Evolutionary conservation across 2,329 filamentous ascomycete species (phyloP).

Genomic region (Colletotrichum melonis): DNA sequence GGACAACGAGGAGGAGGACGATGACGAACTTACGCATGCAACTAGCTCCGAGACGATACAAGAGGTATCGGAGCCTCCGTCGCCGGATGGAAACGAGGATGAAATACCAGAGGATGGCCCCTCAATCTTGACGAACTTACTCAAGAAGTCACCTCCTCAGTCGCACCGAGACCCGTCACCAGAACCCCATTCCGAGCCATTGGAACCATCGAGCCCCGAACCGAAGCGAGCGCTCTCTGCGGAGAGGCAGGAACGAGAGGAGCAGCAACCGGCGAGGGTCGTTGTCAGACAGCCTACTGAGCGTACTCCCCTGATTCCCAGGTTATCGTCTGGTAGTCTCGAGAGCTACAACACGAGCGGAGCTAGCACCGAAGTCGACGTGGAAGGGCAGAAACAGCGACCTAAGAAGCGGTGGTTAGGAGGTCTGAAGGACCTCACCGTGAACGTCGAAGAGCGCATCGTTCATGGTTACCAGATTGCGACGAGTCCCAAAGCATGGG

Average conservation of each 20-base stretch:
- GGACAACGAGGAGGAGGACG: conserved; percentile 42
- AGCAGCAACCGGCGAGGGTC: conserved; percentile 16
- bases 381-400: conserved; percentile 63
- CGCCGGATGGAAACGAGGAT: conserved; percentile 51
- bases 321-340: conserved; percentile 41
- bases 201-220: conserved; percentile 8
- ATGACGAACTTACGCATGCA: conserved; percentile 29
- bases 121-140: conserved; percentile 61
- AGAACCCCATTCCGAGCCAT: conserved; percentile 39
- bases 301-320: conserved; percentile 59
- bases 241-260: conserved; percentile 25
- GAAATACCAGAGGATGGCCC: conserved; percentile 46
- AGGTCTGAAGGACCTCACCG: conserved; percentile 44
- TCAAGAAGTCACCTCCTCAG: conserved; percentile 61
- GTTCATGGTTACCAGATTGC: conserved; percentile 41
- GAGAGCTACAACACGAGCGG: conserved; percentile 40
- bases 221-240: conserved; percentile 19
- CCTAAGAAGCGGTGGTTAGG: conserved; percentile 48
- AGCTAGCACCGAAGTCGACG: conserved; percentile 48
- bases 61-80: conserved; percentile 70
- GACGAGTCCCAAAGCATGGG: conserved; percentile 62
- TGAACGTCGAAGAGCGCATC: conserved; percentile 46
- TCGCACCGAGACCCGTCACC: conserved; percentile 41
- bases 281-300: conserved; percentile 49
- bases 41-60: conserved; percentile 63